Conservation (phyloP, 1,139 yeast genomes). For the Pichia kudriavzevii region DNA sequence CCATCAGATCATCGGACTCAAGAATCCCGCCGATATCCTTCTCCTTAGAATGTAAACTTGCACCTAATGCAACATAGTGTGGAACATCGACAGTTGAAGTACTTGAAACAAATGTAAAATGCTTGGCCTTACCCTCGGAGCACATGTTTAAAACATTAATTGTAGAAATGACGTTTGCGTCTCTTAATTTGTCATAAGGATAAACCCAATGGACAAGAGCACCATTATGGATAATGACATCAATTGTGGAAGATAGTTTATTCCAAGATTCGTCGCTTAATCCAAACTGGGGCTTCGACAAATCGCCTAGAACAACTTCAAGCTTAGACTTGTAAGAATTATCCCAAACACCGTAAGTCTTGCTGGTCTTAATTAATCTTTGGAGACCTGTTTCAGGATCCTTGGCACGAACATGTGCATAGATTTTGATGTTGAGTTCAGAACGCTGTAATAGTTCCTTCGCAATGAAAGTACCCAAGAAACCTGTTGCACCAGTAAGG, state of each 20-base stretch:
- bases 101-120: conserved; percentile 87
- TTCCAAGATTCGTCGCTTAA: conserved; percentile 52
- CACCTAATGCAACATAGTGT: conserved; percentile 71
- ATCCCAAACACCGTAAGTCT: conserved; percentile 82
- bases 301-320: conserved; percentile 75
- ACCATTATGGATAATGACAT: conserved; percentile 90
- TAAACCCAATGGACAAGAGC: conserved; percentile 99
- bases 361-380: conserved; percentile 69
- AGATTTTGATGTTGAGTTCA: conserved; percentile 45
- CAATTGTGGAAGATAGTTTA: conserved; percentile 50
- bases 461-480: conserved; percentile 83
- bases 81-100: conserved; percentile 88
- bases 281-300: conserved; percentile 68
- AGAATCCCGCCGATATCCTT: conserved; percentile 67
- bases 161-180: conserved; percentile 88
- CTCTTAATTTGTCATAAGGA: conserved; percentile 84
- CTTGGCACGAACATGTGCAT: conserved; percentile 87
- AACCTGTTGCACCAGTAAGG: conserved; percentile 95
- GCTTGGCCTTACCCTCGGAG: conserved; percentile 71
- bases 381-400: conserved; percentile 61
- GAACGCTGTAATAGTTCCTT: conserved; percentile 60
- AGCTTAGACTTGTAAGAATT: conserved; percentile 51
- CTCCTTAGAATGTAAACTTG: conserved; percentile 41
- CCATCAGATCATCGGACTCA: conserved; percentile 75
- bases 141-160: conserved; percentile 78